Evolutionary conservation across 2,329 filamentous ascomycete genomes (phyloP).

Genomic region (Cordyceps cateniannulata): DNA sequence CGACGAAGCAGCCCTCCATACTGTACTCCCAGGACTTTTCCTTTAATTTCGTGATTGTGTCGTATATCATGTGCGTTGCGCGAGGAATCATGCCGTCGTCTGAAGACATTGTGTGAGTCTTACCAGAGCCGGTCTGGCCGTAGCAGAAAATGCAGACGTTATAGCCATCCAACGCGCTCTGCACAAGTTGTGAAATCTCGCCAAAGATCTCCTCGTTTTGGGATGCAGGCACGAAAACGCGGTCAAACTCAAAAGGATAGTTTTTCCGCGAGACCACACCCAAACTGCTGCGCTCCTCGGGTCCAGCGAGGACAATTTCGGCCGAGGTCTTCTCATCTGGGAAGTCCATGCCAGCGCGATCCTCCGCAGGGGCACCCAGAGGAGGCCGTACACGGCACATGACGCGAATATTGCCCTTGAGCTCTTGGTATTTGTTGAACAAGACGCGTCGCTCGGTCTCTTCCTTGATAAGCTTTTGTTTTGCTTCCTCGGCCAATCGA

Average conservation of each 20-base stretch:
- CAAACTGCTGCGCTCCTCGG: slow-evolving; percentile 75
- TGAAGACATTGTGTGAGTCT: slow-evolving; percentile 94
- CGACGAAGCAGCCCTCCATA: slow-evolving; percentile 92
- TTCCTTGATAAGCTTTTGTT: slow-evolving; percentile 81
- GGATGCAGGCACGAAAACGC: slow-evolving; percentile 74
- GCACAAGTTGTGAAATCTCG: slow-evolving; percentile 93
- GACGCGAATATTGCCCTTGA: slow-evolving; percentile 96
- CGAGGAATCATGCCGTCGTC: slow-evolving; percentile 90
- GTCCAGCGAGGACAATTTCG: slow-evolving; percentile 77
- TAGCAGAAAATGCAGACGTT: slow-evolving; percentile 99
- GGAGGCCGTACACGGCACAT: slow-evolving; percentile 92
- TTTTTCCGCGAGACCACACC: slow-evolving; percentile 70
- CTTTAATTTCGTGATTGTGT: slow-evolving; percentile 73
- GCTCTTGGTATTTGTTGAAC: slow-evolving; percentile 95
- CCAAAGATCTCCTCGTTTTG: slow-evolving; percentile 86
- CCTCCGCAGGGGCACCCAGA: slow-evolving; percentile 50
- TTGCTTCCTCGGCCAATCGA: slow-evolving; percentile 59
- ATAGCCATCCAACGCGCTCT: slow-evolving; percentile 93
- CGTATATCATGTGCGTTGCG: slow-evolving; percentile 89
- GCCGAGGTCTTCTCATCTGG: slow-evolving; percentile 80
- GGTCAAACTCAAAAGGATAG: slow-evolving; percentile 84
- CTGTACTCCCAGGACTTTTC: slow-evolving; percentile 92
- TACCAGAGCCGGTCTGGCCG: slow-evolving; percentile 69
- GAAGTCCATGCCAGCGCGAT: slow-evolving; percentile 68
- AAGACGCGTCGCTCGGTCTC: slow-evolving; percentile 85